phyloP scores from a whole-genome alignment of 2,329 filamentous ascomycete genomes.

The Mycosphaerella arachidis region DNA sequence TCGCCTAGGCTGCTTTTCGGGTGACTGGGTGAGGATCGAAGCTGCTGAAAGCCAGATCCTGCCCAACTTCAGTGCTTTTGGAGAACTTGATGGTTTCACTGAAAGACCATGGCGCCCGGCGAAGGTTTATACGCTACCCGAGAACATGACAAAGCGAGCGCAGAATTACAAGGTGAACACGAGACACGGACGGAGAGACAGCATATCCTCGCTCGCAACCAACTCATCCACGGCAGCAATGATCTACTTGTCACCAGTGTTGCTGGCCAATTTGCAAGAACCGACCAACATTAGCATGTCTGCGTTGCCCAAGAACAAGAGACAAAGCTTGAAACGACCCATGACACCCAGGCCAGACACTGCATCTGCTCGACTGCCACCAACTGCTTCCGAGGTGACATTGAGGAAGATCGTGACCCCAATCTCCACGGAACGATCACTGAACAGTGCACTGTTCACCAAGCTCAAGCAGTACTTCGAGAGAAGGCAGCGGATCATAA shows the following conservation, averaged over 20 bases:
- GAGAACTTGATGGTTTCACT: slow-evolving; percentile 61
- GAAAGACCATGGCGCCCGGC: slow-evolving; percentile 74
- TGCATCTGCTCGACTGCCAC: slow-evolving; percentile 48
- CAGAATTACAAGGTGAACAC: slow-evolving; percentile 52
- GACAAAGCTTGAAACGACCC: slow-evolving; percentile 40
- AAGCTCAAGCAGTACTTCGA: slow-evolving; percentile 88
- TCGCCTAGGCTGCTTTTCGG: slow-evolving; percentile 92
- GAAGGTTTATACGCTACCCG: slow-evolving; percentile 83
- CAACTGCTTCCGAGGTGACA: slow-evolving; percentile 71
- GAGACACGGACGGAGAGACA: slow-evolving; percentile 48
- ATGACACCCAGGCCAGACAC: slow-evolving; percentile 29
- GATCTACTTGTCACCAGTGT: slow-evolving; percentile 76
- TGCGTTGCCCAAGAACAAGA: slow-evolving; percentile 45
- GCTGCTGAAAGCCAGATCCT: slow-evolving; percentile 66
- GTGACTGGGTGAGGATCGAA: slow-evolving; percentile 91
- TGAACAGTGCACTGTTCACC: slow-evolving; percentile 81
- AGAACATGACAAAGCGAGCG: slow-evolving; percentile 56
- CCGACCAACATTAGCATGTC: slow-evolving; percentile 76
- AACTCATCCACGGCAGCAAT: slow-evolving; percentile 53
- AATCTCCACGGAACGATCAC: slow-evolving; percentile 74
- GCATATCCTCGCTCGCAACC: slow-evolving; percentile 48
- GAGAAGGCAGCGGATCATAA: slow-evolving; percentile 72
- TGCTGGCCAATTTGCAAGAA: slow-evolving; percentile 79
- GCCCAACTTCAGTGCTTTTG: slow-evolving; percentile 63
- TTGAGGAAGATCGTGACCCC: slow-evolving; percentile 86